A percentile compares a stretch with the other conserved stretches of the same genome.
Evolutionary conservation across 2,329 filamentous ascomycete species (phyloP).

Genomic region (Cordyceps tenuipes): DNA sequence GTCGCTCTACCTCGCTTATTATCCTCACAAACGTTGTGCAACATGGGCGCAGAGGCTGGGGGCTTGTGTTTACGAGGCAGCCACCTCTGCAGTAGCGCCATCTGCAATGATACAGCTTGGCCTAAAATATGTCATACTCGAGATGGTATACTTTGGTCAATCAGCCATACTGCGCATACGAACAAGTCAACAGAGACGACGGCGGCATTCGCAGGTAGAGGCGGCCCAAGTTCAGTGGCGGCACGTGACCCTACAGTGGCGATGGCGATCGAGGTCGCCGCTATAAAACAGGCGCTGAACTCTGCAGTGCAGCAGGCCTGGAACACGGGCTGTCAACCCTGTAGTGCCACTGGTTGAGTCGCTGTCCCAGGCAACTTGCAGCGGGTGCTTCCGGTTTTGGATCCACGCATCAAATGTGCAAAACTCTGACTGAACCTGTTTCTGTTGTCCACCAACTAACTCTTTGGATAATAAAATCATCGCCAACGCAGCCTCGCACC

Average conservation of each 20-base stretch:
- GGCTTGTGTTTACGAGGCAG: background rate
- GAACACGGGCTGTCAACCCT: background rate
- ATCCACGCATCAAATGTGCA: background rate
- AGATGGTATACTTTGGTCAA: background rate
- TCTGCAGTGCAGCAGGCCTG: background rate
- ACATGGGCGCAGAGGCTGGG: background rate
- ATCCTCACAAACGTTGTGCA: background rate
- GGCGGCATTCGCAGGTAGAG: too few relatives aligned
- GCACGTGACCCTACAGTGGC: background rate
- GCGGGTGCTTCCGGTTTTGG: background rate
- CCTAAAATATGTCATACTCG: background rate
- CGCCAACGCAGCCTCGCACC: background rate
- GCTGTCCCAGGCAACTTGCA: background rate
- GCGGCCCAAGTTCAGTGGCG: too few relatives aligned
- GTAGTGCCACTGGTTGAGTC: background rate
- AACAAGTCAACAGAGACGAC: too few relatives aligned
- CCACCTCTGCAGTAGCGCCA: background rate
- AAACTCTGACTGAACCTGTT: constrained; percentile 1
- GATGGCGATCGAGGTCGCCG: background rate
- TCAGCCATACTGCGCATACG: background rate
- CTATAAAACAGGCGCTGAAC: background rate
- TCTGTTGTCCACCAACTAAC: background rate
- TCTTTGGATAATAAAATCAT: background rate
- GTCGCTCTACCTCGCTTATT: background rate
- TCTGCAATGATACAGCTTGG: background rate